phyloP scores from a whole-genome alignment of 106 monocot genomes.

The Dendrobium huoshanense region DNA sequence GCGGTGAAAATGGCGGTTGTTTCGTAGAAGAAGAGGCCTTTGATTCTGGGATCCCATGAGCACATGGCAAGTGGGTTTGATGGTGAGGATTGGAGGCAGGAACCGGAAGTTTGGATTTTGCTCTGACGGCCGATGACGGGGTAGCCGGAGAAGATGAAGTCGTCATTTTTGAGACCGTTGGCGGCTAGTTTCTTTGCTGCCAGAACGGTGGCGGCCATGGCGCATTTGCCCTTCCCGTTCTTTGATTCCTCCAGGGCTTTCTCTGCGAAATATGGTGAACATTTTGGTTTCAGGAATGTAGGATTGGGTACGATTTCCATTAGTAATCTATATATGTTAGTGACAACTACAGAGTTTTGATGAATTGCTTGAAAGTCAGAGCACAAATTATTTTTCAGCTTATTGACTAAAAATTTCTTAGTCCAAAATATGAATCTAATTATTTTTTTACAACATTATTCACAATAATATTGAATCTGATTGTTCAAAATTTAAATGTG shows the following conservation, averaged over 20 bases:
- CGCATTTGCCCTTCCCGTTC: slow-evolving; percentile 48
- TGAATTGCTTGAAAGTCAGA: no score
- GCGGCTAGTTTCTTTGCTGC: slow-evolving; percentile 32
- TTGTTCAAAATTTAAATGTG: no score
- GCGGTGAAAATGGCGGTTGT: slow-evolving; percentile 62
- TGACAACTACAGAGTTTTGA: no score
- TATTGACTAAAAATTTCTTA: no score
- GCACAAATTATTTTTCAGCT: no score
- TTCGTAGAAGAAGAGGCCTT: slow-evolving; percentile 74
- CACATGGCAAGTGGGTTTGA: slow-evolving; percentile 31
- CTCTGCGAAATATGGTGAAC: slow-evolving; percentile 20
- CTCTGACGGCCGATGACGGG: slow-evolving; percentile 65
- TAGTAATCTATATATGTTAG: no score
- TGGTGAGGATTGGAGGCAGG: slow-evolving; percentile 43
- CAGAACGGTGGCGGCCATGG: slow-evolving; percentile 24
- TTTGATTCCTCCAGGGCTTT: slow-evolving; percentile 31
- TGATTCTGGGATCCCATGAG: slow-evolving; percentile 71
- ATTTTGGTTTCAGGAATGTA: background rate
- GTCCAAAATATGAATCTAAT: no score
- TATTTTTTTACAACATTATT: no score
- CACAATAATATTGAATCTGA: no score
- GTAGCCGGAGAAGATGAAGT: slow-evolving; percentile 55
- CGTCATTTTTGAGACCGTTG: slow-evolving; percentile 51
- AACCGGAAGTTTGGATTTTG: slow-evolving; percentile 81
- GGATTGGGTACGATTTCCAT: no score